Conservation (phyloP, 768 basidiomycete genomes). For the Termitomyces sp. region DNA sequence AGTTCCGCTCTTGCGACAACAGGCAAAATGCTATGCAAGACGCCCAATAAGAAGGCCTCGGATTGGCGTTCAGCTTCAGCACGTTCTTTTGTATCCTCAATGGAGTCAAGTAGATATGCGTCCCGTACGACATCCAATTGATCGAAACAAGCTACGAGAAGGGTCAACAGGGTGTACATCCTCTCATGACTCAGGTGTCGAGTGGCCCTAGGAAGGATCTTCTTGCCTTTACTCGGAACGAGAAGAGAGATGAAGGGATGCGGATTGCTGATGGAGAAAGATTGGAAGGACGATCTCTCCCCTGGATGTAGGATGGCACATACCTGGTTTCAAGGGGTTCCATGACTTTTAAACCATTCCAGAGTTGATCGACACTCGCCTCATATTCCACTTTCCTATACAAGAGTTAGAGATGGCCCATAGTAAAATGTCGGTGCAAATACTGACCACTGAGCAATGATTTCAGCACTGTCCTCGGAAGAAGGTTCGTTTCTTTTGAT, state of each 20-base stretch:
- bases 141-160: conserved; percentile 89
- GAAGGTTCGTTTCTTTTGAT: conserved; percentile 71
- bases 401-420: background rate
- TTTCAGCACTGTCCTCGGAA: conserved; percentile 49
- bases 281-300: background rate
- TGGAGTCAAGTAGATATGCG: conserved; percentile 64
- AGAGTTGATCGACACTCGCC: conserved; percentile 61
- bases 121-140: conserved; percentile 88
- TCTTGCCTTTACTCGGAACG: conserved; percentile 86
- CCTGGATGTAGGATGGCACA: conserved; percentile 7
- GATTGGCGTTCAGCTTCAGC: conserved; percentile 83
- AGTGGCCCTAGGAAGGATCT: conserved; percentile 81
- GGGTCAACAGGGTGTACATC: conserved; percentile 82
- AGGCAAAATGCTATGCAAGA: conserved; percentile 82
- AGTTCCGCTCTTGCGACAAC: conserved; percentile 76
- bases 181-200: conserved; percentile 75
- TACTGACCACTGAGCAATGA: conserved; percentile 38
- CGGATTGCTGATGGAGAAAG: conserved; percentile 57
- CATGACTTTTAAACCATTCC: conserved; percentile 80
- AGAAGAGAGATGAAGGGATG: conserved; percentile 96
- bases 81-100: conserved; percentile 55
- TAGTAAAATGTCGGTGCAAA: background rate
- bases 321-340: conserved; percentile 92
- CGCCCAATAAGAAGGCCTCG: conserved; percentile 79
- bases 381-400: conserved; percentile 55